Evolutionary conservation across 257 asterid species (phyloP), one percentile per base, ranked within the genome.

Genomic region (Galeopsis tetrahit): DNA sequence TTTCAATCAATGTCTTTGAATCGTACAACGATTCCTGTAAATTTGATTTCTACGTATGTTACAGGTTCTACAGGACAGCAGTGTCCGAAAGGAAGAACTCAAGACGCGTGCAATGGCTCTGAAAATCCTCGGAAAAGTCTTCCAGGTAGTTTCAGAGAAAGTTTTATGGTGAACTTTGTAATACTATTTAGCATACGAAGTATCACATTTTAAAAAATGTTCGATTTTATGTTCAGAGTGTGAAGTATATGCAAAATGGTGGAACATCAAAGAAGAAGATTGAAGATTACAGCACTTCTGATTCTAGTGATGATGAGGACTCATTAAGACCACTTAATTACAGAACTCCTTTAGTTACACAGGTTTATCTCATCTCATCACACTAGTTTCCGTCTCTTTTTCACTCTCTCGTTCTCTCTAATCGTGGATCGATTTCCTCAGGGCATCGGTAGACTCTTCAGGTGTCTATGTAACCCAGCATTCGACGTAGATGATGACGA

Each of bases 361-460:
- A 93, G 96, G 97, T 90, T 69, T 2, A 36, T 70, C 34, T 42
- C 66, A 8, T 35, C 6, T 5, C 38, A 56, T 46, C 46, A 32
- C 44, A 13, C 6, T 44, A 49, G 14, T 66, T 17, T 44, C 62
- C 34, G 51, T 61, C 42, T 33, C 51, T 58, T 33, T 71, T 32
- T 62, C 70, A n/a, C 68, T 71, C 52, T 46, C 49, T 68, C 73
- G 55, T 21, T 55, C 61, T 71, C 69, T 43, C 60, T 15, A 35
- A 39, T 21, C 15, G 51, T 38, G 59, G 21, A 10, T 71, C 15
- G 11, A 13, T 7, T 81, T 14, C 31, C 70, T 35, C 86, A 91
- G 97, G 96, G 96, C 34, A 89, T 91, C 6, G 97, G 96, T 1
- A 89, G 95, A 71, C 96, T 91, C 64, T 89, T 87, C 82, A 86